phyloP scores from a whole-genome alignment of 352 stramenopile species.

The Pythium apleroticum region DNA sequence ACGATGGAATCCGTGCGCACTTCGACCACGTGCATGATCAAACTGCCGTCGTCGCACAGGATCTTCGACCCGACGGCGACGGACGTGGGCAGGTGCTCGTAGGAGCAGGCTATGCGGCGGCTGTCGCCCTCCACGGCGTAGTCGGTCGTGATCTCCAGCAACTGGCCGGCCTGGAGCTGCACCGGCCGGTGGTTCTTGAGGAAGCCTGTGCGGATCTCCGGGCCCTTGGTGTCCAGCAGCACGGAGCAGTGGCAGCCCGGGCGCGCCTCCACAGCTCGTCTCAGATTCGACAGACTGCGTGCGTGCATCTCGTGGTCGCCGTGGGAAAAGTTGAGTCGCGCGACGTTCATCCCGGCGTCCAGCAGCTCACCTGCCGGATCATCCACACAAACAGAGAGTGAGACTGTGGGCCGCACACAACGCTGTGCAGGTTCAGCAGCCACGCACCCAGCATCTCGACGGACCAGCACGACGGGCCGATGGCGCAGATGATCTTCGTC shows the following conservation, averaged over 20 bases:
- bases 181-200: slow-evolving; percentile 69
- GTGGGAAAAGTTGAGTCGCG: slow-evolving; percentile 99
- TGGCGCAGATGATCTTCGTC: slow-evolving; percentile 99
- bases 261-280: slow-evolving; percentile 62
- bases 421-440: background rate
- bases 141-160: slow-evolving; percentile 90
- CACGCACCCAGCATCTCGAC: slow-evolving; percentile 91
- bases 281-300: slow-evolving; percentile 89
- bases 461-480: slow-evolving; percentile 97
- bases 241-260: slow-evolving; percentile 88
- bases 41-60: slow-evolving; percentile 94
- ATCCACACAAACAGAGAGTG: background rate
- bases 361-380: slow-evolving; percentile 54
- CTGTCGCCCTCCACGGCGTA: slow-evolving; percentile 80
- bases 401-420: background rate
- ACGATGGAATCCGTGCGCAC: slow-evolving; percentile 73
- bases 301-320: slow-evolving; percentile 95
- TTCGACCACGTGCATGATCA: slow-evolving; percentile 92
- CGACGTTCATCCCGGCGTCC: slow-evolving; percentile 96
- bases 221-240: slow-evolving; percentile 97
- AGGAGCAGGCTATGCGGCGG: slow-evolving; percentile 91
- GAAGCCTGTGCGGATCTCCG: slow-evolving; percentile 94
- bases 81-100: slow-evolving; percentile 90
- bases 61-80: slow-evolving; percentile 94
- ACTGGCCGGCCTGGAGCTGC: slow-evolving; percentile 74